These are phyloP conservation scores for Solanum chmielewskii DNA, from an alignment of 257 asterid species.

Conservation along the genomic window DNA sequence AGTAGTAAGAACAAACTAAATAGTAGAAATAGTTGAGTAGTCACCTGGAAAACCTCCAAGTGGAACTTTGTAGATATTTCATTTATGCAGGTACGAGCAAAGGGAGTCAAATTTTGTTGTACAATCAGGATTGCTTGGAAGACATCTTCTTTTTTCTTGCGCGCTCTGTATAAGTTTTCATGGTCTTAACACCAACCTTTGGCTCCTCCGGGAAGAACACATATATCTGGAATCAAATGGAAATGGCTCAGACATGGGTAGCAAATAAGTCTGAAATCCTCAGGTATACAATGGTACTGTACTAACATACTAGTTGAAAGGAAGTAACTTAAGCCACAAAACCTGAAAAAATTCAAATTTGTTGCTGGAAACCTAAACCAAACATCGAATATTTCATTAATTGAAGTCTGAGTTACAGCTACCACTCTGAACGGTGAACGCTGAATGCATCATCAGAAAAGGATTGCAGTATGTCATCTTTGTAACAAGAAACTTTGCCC, in stretches of 20 bases:
- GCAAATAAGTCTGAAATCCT: neutral
- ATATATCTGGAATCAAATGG: slow-evolving; percentile 43
- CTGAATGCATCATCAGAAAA: neutral
- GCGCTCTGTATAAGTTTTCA: slow-evolving; percentile 64
- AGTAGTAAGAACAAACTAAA: neutral
- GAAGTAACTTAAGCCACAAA: neutral
- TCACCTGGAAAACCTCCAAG: slow-evolving; percentile 81
- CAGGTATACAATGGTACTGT: neutral
- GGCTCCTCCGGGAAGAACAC: slow-evolving; percentile 77
- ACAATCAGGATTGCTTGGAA: slow-evolving; percentile 61
- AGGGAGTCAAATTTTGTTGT: slow-evolving; percentile 72
- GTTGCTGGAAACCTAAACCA: neutral
- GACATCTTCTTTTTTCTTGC: slow-evolving; percentile 71
- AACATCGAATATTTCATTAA: neutral
- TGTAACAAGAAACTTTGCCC: neutral
- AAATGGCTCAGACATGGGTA: neutral
- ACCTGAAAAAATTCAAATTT: neutral
- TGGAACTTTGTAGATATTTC: slow-evolving; percentile 68
- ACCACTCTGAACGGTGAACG: neutral
- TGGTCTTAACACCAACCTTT: slow-evolving; percentile 77
- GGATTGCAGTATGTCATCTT: neutral
- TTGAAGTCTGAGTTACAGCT: neutral
- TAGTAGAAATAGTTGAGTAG: neutral
- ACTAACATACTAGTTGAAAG: neutral
- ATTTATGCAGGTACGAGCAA: slow-evolving; percentile 48